phyloP scores from a whole-genome alignment of 768 basidiomycete species.

The Sarcodon aspratus region DNA sequence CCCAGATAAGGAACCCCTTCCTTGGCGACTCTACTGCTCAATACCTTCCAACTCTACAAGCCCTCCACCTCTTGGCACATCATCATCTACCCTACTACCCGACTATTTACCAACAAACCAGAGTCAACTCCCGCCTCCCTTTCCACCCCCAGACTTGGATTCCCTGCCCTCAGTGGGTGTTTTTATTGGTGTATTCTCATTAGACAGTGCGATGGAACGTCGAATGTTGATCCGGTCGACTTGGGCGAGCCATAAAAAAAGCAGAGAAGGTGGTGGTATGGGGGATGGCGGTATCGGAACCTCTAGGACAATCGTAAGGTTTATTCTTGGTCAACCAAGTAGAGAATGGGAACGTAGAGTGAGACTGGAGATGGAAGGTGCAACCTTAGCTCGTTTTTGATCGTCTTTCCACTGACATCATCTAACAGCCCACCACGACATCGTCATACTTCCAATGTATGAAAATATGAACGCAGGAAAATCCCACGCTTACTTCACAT shows the following conservation, averaged over 20 bases:
- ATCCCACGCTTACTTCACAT: constrained; percentile 82
- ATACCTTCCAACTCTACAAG: constrained; percentile 40
- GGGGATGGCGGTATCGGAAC: constrained; percentile 67
- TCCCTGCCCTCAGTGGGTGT: constrained; percentile 72
- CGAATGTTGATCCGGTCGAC: constrained; percentile 81
- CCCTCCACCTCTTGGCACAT: constrained; percentile 28
- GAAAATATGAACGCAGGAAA: constrained; percentile 99
- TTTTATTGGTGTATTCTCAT: constrained; percentile 83
- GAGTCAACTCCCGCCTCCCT: constrained; percentile 25
- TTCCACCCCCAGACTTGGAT: constrained; percentile 69
- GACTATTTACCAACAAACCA: constrained; percentile 22
- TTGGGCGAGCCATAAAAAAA: constrained; percentile 78
- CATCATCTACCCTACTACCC: constrained; percentile 22
- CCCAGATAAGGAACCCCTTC: constrained; percentile 89
- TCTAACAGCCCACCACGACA: constrained; percentile 67
- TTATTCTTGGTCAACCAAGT: constrained; percentile 79
- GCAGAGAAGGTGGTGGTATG: constrained; percentile 58
- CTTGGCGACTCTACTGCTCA: constrained; percentile 91
- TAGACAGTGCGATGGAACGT: constrained; percentile 76
- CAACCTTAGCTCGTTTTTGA: constrained; percentile 19
- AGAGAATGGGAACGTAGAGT: constrained; percentile 72
- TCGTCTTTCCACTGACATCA: neutral
- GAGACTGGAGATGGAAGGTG: constrained; percentile 84
- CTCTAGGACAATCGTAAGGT: constrained; percentile 77
- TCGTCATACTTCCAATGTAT: constrained; percentile 67